A percentile compares a stretch with the other conserved stretches of the same genome.
Conservation (phyloP, 164 flowering plant genomes). For the Tetracentron sinense region DNA sequence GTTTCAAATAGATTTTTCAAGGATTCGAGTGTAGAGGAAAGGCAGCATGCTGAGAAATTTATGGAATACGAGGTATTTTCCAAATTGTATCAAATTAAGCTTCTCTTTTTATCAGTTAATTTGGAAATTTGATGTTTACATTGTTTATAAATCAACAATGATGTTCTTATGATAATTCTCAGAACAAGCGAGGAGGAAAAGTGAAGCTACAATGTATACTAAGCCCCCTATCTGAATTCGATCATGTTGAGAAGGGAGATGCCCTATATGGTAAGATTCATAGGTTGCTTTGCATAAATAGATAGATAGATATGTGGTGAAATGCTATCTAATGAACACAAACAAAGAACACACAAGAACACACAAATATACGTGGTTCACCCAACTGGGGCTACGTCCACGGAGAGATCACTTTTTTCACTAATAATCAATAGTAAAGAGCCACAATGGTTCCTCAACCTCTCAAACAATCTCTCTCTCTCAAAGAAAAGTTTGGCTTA, state of each 20-base stretch:
- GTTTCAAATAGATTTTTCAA: conserved; percentile 67
- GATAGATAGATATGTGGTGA: no score
- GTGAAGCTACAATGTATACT: conserved; percentile 71
- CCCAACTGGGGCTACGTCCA: no score
- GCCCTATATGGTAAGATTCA: conserved; percentile 66
- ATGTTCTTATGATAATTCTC: conserved; percentile 5
- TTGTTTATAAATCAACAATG: not conserved
- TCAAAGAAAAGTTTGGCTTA: no score
- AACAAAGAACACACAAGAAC: no score
- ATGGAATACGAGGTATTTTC: conserved; percentile 90
- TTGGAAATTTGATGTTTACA: not conserved
- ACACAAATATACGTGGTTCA: no score
- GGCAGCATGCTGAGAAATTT: conserved; percentile 84
- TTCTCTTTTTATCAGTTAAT: no score
- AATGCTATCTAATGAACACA: no score
- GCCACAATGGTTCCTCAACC: no score
- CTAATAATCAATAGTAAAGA: no score
- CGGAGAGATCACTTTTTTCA: no score
- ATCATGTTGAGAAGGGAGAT: conserved; percentile 83
- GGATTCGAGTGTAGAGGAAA: conserved; percentile 83
- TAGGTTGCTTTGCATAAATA: not conserved
- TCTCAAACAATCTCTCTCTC: no score
- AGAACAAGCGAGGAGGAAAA: conserved; percentile 90
- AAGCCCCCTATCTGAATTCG: conserved; percentile 74
- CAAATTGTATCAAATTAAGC: not conserved